Conservation (phyloP, 2,329 filamentous ascomycete genomes). For the Aspergillus caelatus region DNA sequence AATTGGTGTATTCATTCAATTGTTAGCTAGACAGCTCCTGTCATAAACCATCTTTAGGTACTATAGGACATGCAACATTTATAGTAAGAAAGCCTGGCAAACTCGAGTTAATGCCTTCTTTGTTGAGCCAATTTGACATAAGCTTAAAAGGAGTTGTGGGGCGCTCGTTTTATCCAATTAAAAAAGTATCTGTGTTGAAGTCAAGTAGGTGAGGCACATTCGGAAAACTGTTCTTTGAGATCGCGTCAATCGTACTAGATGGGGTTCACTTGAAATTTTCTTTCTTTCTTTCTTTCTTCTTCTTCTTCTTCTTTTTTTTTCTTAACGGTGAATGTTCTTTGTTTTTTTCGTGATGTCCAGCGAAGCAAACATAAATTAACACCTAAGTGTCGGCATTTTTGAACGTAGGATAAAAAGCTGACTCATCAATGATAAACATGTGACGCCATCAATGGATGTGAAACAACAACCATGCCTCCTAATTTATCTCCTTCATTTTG, state of each 20-base stretch:
- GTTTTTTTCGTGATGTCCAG: background rate
- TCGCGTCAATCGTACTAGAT: background rate
- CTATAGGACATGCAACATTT: background rate
- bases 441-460: background rate
- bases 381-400: too few relatives aligned
- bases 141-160: slow-evolving; percentile 10
- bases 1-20: background rate
- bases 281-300: too few relatives aligned
- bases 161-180: background rate
- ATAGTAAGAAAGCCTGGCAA: background rate
- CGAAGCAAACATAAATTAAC: background rate
- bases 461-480: background rate
- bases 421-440: background rate
- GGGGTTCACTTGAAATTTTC: background rate
- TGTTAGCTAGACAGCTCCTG: background rate
- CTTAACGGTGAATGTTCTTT: background rate
- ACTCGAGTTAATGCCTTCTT: background rate
- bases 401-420: background rate
- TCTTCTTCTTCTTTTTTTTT: too few relatives aligned
- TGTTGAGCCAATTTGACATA: slow-evolving; percentile 13
- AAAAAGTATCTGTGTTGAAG: background rate
- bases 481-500: background rate
- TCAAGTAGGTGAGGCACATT: background rate
- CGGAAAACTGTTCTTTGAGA: background rate
- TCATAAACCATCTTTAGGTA: background rate